These are phyloP conservation scores for Coemansia sp. DNA, from an alignment of 192 early-diverging fungal genomes.

Conservation along the genomic window DNA sequence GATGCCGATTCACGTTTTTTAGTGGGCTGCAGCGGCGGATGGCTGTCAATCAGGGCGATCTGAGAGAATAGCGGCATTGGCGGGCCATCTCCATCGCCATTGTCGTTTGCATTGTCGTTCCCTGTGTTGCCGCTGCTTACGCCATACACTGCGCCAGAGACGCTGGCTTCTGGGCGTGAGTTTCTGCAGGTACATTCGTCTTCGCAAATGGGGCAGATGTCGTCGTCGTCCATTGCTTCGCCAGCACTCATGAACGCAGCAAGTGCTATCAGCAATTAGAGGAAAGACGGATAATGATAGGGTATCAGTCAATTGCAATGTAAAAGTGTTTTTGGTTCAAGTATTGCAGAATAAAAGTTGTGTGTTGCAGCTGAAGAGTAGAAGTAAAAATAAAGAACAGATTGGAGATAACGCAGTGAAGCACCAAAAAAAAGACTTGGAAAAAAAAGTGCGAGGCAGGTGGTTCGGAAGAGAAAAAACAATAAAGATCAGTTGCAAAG, in stretches of 20 bases:
- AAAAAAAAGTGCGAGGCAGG: too few species aligned
- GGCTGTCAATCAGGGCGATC: constrained; percentile 22
- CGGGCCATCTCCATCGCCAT: too few species aligned
- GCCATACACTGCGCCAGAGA: not conserved
- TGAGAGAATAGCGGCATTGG: constrained; percentile 41
- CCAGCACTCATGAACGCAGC: constrained; percentile 25
- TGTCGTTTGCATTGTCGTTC: constrained; percentile 1
- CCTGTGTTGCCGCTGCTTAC: not conserved
- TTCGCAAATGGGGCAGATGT: constrained; percentile 54
- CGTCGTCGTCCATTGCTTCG: constrained; percentile 43
- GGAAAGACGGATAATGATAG: not conserved
- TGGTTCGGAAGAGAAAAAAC: too few species aligned
- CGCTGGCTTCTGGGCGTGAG: constrained; percentile 10
- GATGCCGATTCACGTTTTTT: not conserved
- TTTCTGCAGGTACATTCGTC: constrained; percentile 48
- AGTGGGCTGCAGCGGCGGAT: not conserved
- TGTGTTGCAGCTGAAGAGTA: too few species aligned
- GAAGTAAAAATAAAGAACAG: not conserved
- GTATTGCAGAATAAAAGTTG: too few species aligned
- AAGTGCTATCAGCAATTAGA: constrained; percentile 10
- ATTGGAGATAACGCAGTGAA: not conserved
- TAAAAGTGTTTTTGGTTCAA: too few species aligned
- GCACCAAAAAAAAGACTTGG: not conserved
- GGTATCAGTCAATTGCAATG: too few species aligned
- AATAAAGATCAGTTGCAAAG: not conserved